Evolutionary conservation across 495 filamentous ascomycete species (phyloP).

Genomic region (Echria macrotheca): DNA sequence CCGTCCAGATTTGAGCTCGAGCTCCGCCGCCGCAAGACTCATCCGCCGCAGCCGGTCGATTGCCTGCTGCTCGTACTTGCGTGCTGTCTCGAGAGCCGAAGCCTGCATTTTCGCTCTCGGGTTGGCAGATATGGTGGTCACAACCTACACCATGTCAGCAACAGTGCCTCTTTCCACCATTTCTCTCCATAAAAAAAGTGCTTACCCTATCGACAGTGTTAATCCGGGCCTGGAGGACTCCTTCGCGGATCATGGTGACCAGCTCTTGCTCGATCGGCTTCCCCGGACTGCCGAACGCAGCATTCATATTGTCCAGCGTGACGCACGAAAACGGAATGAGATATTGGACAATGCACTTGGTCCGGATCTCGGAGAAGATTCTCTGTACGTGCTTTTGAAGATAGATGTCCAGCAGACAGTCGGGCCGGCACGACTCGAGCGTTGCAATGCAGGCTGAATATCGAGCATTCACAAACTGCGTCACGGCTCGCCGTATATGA

Average conservation of each 20-base stretch:
- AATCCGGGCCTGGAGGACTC: slow-evolving; percentile 70
- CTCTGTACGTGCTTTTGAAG: slow-evolving; percentile 67
- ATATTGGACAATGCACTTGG: slow-evolving; percentile 90
- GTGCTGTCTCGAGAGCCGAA: slow-evolving; percentile 59
- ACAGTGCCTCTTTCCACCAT: too few relatives aligned
- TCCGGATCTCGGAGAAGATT: slow-evolving; percentile 68
- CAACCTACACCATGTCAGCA: too few relatives aligned
- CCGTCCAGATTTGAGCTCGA: slow-evolving; percentile 54
- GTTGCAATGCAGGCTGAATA: slow-evolving; percentile 79
- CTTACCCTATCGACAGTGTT: slow-evolving; percentile 72
- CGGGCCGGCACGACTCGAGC: slow-evolving; percentile 70
- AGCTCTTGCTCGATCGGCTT: slow-evolving; percentile 71
- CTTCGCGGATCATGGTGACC: slow-evolving; percentile 64
- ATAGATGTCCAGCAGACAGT: slow-evolving; percentile 87
- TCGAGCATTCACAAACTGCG: slow-evolving; percentile 79
- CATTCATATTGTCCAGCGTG: slow-evolving; percentile 61
- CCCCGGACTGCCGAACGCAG: slow-evolving; percentile 53
- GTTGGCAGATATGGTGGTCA: slow-evolving; percentile 63
- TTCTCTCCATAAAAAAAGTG: too few relatives aligned
- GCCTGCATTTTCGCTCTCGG: slow-evolving; percentile 61
- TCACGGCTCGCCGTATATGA: slow-evolving; percentile 85
- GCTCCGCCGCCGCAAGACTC: slow-evolving; percentile 63
- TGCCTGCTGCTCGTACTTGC: slow-evolving; percentile 65
- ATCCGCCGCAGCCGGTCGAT: slow-evolving; percentile 70
- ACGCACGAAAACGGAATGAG: slow-evolving; percentile 74